Conservation (phyloP, 148 eudicot species). For the Heliosperma pusillum region DNA sequence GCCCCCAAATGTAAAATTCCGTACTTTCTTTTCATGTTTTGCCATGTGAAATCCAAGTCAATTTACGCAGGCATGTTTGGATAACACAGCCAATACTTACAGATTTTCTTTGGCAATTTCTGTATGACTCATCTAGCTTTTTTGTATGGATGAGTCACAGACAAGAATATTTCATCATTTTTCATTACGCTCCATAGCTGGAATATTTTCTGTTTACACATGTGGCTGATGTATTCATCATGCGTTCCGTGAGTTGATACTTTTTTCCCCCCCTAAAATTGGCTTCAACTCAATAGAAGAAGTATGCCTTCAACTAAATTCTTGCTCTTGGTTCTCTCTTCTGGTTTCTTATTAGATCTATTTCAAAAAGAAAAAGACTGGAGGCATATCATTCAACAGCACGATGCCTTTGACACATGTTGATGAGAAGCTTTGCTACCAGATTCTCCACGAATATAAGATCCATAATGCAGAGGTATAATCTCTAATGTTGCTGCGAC, state of each 20-base stretch:
- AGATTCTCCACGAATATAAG: conserved; percentile 95
- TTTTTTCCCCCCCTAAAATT: no score
- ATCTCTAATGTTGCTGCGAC: conserved; percentile 1
- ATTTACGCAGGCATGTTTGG: background rate
- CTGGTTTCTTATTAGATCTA: conserved; percentile 57
- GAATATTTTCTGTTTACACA: background rate
- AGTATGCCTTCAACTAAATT: conserved; percentile 12
- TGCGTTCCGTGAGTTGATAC: background rate
- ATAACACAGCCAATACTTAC: background rate
- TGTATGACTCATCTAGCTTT: background rate
- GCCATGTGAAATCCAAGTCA: background rate
- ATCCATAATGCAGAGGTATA: conserved; percentile 98
- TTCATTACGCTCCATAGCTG: background rate
- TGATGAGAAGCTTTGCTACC: conserved; percentile 99
- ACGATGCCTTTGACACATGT: conserved; percentile 77
- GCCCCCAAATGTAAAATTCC: conserved; percentile 78
- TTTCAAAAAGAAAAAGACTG: conserved; percentile 97
- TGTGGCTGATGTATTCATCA: background rate
- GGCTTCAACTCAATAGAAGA: background rate
- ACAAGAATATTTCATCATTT: background rate
- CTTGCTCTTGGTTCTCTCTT: conserved; percentile 7
- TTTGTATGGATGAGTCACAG: background rate
- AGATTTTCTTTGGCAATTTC: background rate
- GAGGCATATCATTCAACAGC: conserved; percentile 97
- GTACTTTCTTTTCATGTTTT: background rate